Percentiles rank a stretch among this genome's conserved stretches.
These are phyloP conservation scores for Fragilaria crotonensis DNA, from an alignment of 108 stramenopile genomes.

Conservation along the genomic window DNA sequence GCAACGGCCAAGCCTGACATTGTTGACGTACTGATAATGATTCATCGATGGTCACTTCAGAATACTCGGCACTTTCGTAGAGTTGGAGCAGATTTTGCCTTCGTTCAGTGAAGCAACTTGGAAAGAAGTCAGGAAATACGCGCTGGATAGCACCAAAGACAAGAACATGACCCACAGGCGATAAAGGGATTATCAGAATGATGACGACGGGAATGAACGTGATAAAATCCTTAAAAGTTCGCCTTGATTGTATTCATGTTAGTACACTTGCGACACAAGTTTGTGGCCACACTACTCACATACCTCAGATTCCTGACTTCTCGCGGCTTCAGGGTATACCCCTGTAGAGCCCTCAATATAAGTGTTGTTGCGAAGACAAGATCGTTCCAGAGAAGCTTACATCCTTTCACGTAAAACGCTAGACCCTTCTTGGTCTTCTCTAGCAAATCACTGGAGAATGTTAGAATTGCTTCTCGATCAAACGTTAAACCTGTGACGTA, in stretches of 20 bases:
- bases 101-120: slow-evolving; percentile 93
- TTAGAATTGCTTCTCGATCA: slow-evolving; percentile 61
- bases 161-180: slow-evolving; percentile 95
- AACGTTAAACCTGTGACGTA: slow-evolving; percentile 73
- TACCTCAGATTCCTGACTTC: slow-evolving; percentile 92
- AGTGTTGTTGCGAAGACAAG: slow-evolving; percentile 70
- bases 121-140: slow-evolving; percentile 96
- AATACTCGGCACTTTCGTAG: slow-evolving; percentile 82
- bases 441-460: slow-evolving; percentile 51
- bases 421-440: slow-evolving; percentile 64
- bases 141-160: slow-evolving; percentile 96
- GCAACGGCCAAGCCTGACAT: background rate
- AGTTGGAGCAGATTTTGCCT: slow-evolving; percentile 89
- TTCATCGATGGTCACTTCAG: slow-evolving; percentile 77
- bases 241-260: slow-evolving; percentile 36
- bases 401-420: slow-evolving; percentile 80
- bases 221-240: slow-evolving; percentile 91
- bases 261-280: background rate
- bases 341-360: slow-evolving; percentile 78
- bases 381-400: slow-evolving; percentile 74
- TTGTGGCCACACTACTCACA: slow-evolving; percentile 8
- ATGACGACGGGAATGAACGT: slow-evolving; percentile 95
- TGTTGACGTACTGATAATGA: slow-evolving; percentile 21
- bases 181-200: slow-evolving; percentile 92
- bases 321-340: slow-evolving; percentile 90